Evolutionary conservation across 345 rosid species (phyloP).

Genomic region (Streptanthus diversifolius): DNA sequence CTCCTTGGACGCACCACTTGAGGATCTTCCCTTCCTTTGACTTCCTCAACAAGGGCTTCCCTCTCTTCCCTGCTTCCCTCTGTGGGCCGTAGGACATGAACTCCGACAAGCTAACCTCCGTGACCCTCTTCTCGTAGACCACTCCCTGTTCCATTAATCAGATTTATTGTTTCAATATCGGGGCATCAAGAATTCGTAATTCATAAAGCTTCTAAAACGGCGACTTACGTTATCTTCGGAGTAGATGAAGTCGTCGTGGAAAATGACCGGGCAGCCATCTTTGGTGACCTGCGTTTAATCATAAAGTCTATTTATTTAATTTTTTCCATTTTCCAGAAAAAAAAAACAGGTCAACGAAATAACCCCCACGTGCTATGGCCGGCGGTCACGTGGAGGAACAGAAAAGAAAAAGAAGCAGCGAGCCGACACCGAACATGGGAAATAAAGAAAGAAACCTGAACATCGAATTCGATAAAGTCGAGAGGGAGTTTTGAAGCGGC

Average conservation of each 20-base stretch:
- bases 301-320: background rate
- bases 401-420: background rate
- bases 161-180: background rate
- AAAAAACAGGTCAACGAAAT: slow-evolving; percentile 2
- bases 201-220: background rate
- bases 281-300: slow-evolving; percentile 69
- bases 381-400: slow-evolving; percentile 23
- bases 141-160: slow-evolving; percentile 46
- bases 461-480: slow-evolving; percentile 90
- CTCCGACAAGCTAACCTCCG: slow-evolving; percentile 64
- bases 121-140: slow-evolving; percentile 71
- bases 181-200: background rate
- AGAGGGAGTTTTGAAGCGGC: slow-evolving; percentile 64
- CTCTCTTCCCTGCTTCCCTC: slow-evolving; percentile 42
- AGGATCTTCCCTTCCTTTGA: slow-evolving; percentile 68
- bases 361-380: slow-evolving; percentile 19
- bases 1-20: slow-evolving; percentile 63
- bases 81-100: slow-evolving; percentile 77
- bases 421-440: slow-evolving; percentile 2
- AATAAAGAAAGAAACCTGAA: slow-evolving; percentile 55
- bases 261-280: slow-evolving; percentile 90
- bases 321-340: background rate
- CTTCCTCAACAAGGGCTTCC: slow-evolving; percentile 64
- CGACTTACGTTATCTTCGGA: slow-evolving; percentile 65
- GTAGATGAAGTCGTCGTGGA: slow-evolving; percentile 80